Conservation (phyloP, 2,329 filamentous ascomycete species). For the Venturia effusa region DNA sequence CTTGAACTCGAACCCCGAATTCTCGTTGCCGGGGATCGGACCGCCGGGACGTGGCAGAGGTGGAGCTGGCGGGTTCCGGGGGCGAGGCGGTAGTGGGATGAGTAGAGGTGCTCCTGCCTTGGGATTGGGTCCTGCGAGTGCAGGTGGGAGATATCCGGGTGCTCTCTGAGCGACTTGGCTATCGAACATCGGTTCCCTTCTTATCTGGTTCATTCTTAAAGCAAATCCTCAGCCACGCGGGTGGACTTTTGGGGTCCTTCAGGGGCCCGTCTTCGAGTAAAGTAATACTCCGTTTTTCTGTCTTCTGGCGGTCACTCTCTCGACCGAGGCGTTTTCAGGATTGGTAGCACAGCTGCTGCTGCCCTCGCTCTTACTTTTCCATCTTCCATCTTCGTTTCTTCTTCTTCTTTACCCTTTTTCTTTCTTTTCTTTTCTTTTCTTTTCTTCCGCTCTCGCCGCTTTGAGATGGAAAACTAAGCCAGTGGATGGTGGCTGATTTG, state of each 20-base stretch:
- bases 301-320: background rate
- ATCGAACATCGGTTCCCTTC: background rate
- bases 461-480: background rate
- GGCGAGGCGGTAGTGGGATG: constrained; percentile 20
- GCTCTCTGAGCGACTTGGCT: background rate
- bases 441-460: background rate
- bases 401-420: background rate
- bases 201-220: background rate
- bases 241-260: background rate
- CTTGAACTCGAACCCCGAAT: constrained; percentile 74
- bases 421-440: background rate
- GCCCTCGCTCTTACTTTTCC: too few species aligned
- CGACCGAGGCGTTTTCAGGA: too few species aligned
- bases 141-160: constrained; percentile 5
- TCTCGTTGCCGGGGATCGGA: constrained; percentile 51
- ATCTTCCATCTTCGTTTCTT: background rate
- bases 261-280: background rate
- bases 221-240: background rate
- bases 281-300: background rate
- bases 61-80: constrained; percentile 18
- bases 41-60: constrained; percentile 22
- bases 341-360: too few species aligned
- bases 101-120: constrained; percentile 11
- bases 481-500: background rate
- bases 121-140: constrained; percentile 6